Evolutionary conservation across 2,329 filamentous ascomycete species (phyloP), one percentile per base, ranked within the genome.

Genomic region (Hypoxylon sp.): DNA sequence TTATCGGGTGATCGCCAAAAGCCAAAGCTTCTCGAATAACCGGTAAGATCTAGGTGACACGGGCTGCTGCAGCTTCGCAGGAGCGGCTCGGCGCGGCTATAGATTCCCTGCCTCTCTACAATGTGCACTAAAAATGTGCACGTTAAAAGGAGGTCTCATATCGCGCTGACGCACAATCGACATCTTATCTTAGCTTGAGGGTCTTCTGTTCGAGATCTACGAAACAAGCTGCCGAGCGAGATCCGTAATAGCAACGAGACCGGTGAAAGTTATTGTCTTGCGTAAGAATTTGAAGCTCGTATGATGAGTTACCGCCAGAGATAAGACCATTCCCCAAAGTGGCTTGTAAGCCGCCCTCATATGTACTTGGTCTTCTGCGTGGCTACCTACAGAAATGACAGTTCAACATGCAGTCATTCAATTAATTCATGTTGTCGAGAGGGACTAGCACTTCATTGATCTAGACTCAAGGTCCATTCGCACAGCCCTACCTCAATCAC

Each of bases 101-200:
- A 62, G 7, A 10, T 48, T 24, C 19, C 37, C 29, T 24, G 8
- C 29, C 4, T 15, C 39, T 29, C 24, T 27, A 3, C 31, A 31
- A 42, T 42, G 13, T 39, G 39, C 31, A 39, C 2, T n/a, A n/a
- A n/a, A n/a, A n/a, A n/a, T n/a, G 17, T 44, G 24, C 7, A 8
- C 8, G 21, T 37, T 37, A 3, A 37, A 13, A 35, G 31, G 32
- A 13, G 1, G 17, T 8, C 19, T 11, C 39, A 21, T 8, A 44
- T 44, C 17, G 7, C 39, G 47, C 31, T 48, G 58, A 62, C 51
- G 48, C 29, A 62, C 47, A 21, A 48, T 29, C 29, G 15, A 19
- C 37, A 17, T 21, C 32, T 17, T 55, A 27, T 61, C 57, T 46
- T 11, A 32, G n/a, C 19, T 50, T 29, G 7, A n/a, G 6, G 27